Conservation (phyloP, 495 filamentous ascomycete species). For the Neurospora sp. region DNA sequence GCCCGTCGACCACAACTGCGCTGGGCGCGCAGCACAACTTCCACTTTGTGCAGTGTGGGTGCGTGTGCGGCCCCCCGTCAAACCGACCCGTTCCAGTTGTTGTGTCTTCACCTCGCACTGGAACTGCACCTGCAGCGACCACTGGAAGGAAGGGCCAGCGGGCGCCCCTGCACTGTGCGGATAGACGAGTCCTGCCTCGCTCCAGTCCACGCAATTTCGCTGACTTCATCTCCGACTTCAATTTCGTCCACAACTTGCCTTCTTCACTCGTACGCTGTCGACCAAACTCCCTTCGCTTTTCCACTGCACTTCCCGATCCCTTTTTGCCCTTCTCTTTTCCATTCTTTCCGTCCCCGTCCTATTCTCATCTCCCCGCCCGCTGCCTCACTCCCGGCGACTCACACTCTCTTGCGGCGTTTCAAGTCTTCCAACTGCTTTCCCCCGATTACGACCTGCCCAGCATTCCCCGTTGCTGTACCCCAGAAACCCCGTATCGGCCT, state of each 20-base stretch:
- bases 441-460: not conserved
- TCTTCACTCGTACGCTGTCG: not conserved
- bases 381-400: conserved; percentile 2
- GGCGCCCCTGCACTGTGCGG: not conserved
- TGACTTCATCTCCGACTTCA: conserved; percentile 26
- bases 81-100: not conserved
- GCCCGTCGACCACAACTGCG: not conserved
- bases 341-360: conserved; percentile 2
- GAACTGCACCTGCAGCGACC: not conserved
- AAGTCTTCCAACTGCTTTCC: not conserved
- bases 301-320: not conserved
- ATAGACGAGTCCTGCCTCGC: not conserved
- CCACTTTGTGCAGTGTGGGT: not conserved
- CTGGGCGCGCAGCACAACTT: not conserved
- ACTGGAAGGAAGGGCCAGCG: not conserved
- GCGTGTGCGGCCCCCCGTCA: not conserved
- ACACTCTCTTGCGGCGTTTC: conserved; percentile 1
- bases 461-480: not conserved
- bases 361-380: not conserved
- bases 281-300: not conserved
- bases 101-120: not conserved
- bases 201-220: conserved; percentile 6
- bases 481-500: not conserved
- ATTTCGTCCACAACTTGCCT: conserved; percentile 13
- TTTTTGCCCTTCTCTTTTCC: conserved; percentile 4